Conservation (phyloP, 2,329 filamentous ascomycete genomes). For the Fusarium hainanense region DNA sequence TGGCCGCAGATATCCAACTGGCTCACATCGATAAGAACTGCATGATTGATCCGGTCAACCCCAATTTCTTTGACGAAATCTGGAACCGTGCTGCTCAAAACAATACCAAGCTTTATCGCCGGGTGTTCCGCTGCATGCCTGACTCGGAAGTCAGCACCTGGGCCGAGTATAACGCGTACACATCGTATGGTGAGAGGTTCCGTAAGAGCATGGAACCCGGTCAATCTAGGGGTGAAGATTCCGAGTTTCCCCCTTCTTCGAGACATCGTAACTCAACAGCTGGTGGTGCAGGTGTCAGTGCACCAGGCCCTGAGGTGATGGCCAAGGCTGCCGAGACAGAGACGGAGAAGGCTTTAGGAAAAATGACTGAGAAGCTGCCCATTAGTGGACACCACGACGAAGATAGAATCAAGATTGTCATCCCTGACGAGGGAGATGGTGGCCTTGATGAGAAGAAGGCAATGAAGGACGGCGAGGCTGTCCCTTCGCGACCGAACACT, state of each 20-base stretch:
- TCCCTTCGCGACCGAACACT: conserved; percentile 28
- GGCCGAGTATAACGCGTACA: conserved; percentile 90
- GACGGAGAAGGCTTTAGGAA: conserved; percentile 51
- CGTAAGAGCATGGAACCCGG: conserved; percentile 71
- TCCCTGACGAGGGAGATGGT: conserved; percentile 46
- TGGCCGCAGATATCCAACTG: conserved; percentile 75
- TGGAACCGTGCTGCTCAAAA: conserved; percentile 91
- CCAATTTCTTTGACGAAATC: conserved; percentile 84
- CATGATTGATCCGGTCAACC: conserved; percentile 89
- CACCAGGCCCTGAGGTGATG: conserved; percentile 55
- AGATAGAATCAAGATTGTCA: conserved; percentile 49
- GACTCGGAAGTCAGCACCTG: conserved; percentile 94
- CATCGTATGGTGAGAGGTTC: conserved; percentile 82
- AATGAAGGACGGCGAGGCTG: conserved; percentile 42
- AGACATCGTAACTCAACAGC: conserved; percentile 48
- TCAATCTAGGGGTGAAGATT: conserved; percentile 61
- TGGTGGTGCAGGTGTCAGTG: conserved; percentile 56
- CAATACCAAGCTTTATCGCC: conserved; percentile 93
- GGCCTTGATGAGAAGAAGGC: conserved; percentile 57
- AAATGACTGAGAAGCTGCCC: conserved; percentile 43
- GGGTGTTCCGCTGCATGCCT: conserved; percentile 96
- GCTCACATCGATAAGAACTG: conserved; percentile 87
- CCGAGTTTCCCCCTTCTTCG: conserved; percentile 57
- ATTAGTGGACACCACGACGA: conserved; percentile 37
- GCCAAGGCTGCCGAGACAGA: conserved; percentile 50